Percentiles rank a stretch among this genome's conserved stretches.
These are phyloP conservation scores for Solanum pinnatisectum DNA, from an alignment of 257 asterid species.

Conservation along the genomic window DNA sequence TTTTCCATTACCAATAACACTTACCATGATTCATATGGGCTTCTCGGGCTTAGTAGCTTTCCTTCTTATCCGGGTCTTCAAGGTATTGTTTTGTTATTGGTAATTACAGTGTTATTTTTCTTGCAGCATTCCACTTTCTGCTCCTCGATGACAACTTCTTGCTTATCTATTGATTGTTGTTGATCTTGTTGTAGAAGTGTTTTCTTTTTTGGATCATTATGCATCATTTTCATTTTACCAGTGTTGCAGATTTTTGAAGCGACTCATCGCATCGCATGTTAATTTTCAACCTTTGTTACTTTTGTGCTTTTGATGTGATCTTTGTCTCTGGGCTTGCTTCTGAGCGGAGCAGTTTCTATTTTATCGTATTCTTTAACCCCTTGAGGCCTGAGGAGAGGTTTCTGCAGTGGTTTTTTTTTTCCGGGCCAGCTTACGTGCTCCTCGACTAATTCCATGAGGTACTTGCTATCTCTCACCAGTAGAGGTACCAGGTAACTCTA, in stretches of 20 bases:
- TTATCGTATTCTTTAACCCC: background rate
- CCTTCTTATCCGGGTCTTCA: constrained; percentile 78
- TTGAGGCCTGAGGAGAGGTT: background rate
- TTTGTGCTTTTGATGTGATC: background rate
- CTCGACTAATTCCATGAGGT: background rate
- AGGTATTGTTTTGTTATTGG: constrained; percentile 35
- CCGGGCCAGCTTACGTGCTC: background rate
- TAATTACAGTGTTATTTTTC: background rate
- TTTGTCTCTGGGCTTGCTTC: background rate
- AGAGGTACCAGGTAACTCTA: background rate
- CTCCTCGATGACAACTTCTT: background rate
- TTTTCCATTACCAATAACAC: constrained; percentile 92
- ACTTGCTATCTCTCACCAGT: background rate
- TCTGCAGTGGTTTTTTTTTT: background rate
- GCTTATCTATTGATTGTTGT: background rate
- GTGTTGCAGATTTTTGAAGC: background rate
- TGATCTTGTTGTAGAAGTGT: background rate
- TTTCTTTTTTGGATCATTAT: background rate
- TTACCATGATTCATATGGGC: constrained; percentile 99
- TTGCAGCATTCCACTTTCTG: background rate
- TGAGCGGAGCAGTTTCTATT: background rate
- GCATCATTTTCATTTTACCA: background rate
- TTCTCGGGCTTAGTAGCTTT: constrained; percentile 93
- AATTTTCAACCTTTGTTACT: background rate
- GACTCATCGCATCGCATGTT: background rate